These are phyloP conservation scores for Drosera spatulata DNA, from an alignment of 179 eudicot genomes.

Conservation along the genomic window DNA sequence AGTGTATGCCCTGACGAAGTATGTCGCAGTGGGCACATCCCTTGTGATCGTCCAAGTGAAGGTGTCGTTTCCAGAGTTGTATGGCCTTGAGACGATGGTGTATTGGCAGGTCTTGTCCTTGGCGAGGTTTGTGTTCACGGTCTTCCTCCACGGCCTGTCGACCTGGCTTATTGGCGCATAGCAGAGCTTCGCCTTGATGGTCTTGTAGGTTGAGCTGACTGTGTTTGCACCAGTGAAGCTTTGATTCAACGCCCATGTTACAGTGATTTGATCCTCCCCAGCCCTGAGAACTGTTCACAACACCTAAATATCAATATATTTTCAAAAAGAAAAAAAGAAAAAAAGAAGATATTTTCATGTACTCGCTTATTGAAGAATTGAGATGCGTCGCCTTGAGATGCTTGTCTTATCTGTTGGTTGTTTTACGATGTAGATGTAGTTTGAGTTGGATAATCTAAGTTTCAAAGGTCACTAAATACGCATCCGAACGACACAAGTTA, in stretches of 20 bases:
- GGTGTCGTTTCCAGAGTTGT: slow-evolving; percentile 19
- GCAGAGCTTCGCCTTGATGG: slow-evolving; percentile 53
- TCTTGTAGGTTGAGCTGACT: slow-evolving; percentile 28
- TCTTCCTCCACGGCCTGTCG: slow-evolving; percentile 74
- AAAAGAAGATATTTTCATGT: background rate
- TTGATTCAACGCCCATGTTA: slow-evolving; percentile 43
- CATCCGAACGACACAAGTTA: no score
- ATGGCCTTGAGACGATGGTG: slow-evolving; percentile 19
- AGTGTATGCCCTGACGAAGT: slow-evolving; percentile 60
- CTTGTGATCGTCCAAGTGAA: slow-evolving; percentile 28
- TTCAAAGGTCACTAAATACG: no score
- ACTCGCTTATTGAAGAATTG: no score
- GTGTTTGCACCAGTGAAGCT: slow-evolving; percentile 15
- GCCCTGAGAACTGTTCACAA: slow-evolving; percentile 32
- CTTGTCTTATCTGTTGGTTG: no score
- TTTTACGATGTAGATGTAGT: no score
- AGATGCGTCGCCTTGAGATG: no score
- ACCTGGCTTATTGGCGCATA: slow-evolving; percentile 55
- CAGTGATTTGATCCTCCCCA: slow-evolving; percentile 40
- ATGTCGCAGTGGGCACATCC: slow-evolving; percentile 56
- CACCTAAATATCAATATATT: background rate
- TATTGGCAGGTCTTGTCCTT: slow-evolving; percentile 84
- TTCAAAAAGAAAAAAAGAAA: background rate
- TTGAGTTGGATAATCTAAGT: no score
- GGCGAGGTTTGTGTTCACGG: slow-evolving; percentile 19